These are phyloP conservation scores for Aethionema arabicum DNA, from an alignment of 345 rosid genomes.

Conservation along the genomic window DNA sequence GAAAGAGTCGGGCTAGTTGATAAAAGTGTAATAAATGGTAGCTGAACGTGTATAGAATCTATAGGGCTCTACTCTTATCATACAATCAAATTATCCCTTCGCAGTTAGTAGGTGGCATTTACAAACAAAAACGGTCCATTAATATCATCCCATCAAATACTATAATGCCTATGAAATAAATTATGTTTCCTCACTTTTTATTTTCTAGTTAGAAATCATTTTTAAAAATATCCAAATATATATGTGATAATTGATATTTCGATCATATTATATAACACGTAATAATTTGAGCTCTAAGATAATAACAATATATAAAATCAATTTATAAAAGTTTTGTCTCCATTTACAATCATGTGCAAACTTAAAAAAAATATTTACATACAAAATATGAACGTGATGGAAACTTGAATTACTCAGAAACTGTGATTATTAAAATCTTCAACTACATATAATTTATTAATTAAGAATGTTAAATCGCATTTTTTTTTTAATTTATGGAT, in stretches of 20 bases:
- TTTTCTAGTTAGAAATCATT: too few relatives aligned
- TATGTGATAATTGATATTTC: too few relatives aligned
- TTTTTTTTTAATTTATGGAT: background rate
- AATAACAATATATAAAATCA: too few relatives aligned
- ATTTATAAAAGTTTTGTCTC: too few relatives aligned
- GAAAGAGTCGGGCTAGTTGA: background rate
- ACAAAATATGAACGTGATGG: conserved; percentile 7
- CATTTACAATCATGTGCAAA: too few relatives aligned
- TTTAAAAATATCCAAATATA: too few relatives aligned
- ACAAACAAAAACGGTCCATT: conserved; percentile 8
- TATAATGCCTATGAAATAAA: too few relatives aligned
- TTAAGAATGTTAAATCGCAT: conserved; percentile 1
- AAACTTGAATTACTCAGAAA: background rate
- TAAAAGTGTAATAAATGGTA: background rate
- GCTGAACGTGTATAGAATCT: background rate
- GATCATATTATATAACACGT: too few relatives aligned
- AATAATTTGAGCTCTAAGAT: too few relatives aligned
- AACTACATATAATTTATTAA: conserved; percentile 25
- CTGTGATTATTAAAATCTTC: conserved; percentile 3
- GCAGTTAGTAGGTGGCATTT: conserved; percentile 27
- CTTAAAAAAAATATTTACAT: too few relatives aligned
- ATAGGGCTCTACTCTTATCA: conserved; percentile 13
- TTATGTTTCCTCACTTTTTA: too few relatives aligned
- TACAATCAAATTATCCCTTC: conserved; percentile 6
- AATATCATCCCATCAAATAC: background rate